phyloP scores from a whole-genome alignment of 192 early-diverging fungal genomes.

The Haplosporangium gracile region DNA sequence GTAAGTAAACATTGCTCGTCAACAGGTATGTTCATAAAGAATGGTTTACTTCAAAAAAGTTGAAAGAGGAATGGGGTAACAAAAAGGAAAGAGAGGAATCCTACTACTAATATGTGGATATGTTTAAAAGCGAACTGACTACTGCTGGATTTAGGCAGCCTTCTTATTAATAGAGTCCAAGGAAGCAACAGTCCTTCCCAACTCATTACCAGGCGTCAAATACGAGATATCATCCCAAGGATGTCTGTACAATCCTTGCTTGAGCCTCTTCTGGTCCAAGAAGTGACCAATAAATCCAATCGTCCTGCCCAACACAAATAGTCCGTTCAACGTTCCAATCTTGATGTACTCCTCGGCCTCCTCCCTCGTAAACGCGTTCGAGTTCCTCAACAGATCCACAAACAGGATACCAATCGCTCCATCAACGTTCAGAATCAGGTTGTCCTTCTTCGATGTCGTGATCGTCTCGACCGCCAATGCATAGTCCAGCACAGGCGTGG shows the following conservation, averaged over 20 bases:
- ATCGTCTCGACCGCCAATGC: constrained; percentile 94
- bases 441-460: constrained; percentile 99
- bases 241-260: constrained; percentile 98
- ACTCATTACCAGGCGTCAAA: constrained; percentile 69
- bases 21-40: too few relatives aligned
- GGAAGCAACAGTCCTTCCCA: constrained; percentile 56
- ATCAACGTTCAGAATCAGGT: constrained; percentile 95
- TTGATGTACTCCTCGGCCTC: constrained; percentile 97
- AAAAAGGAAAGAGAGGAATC: background rate
- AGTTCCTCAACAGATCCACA: constrained; percentile 94
- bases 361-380: constrained; percentile 92
- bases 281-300: constrained; percentile 99
- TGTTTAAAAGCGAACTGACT: background rate
- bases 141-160: constrained; percentile 21
- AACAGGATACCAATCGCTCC: constrained; percentile 96
- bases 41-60: too few relatives aligned
- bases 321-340: constrained; percentile 96
- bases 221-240: constrained; percentile 98
- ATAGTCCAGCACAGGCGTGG: constrained; percentile 91
- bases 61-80: too few relatives aligned
- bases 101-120: background rate
- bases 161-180: constrained; percentile 55
- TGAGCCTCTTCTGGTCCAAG: constrained; percentile 97
- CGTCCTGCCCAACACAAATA: constrained; percentile 95
- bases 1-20: too few relatives aligned